Evolutionary conservation across 2,329 filamentous ascomycete genomes (phyloP), one percentile per base, ranked within the genome.

Genomic region (Gyromitra esculenta): DNA sequence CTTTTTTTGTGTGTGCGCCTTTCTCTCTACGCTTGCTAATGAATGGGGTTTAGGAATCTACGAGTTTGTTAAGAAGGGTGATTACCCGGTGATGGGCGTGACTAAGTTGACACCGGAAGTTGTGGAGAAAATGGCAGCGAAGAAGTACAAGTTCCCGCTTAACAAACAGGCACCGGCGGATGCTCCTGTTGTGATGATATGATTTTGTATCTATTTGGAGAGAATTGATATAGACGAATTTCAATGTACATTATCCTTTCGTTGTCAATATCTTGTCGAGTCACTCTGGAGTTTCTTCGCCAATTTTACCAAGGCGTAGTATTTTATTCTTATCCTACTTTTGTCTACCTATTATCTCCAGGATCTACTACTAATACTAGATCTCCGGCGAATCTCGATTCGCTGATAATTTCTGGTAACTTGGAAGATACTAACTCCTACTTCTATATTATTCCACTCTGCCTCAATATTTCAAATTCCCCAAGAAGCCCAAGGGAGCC

Each of bases 11-110:
- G 13, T 45, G 7, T 5, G 13, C 25, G 25, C 2, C 25, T 31
- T 31, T 31, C 41, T 41, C 50, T 56, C 25, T 50, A 5, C 39
- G 52, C 21, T 45, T 54, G 25, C 56, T 70, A 21, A 70, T 57
- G n/a, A 21, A 2, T 21, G 35, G 6, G 31, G 25, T 18, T 13
- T 71, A 92, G 92, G 92, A 1, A 87, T 91, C 82, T 99, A 93
- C 86, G 94, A 97, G 82, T 97, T 98, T 82, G 94, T 97, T 43
- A 93, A 91, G 86, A 97, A 93, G 85, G 94, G 93, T 6, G 96
- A 97, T 81, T 87, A 94, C 1, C 90, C 96, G 0, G 89, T 97
- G 48, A 95, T 99, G 82, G 96, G 96, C 39, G 90, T 97, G 78
- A 98, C 94, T 21, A 97, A 97, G 84, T 85, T 99, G 70, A 89